phyloP scores from a whole-genome alignment of 306 rosid species.

The Fragaria vesca region DNA sequence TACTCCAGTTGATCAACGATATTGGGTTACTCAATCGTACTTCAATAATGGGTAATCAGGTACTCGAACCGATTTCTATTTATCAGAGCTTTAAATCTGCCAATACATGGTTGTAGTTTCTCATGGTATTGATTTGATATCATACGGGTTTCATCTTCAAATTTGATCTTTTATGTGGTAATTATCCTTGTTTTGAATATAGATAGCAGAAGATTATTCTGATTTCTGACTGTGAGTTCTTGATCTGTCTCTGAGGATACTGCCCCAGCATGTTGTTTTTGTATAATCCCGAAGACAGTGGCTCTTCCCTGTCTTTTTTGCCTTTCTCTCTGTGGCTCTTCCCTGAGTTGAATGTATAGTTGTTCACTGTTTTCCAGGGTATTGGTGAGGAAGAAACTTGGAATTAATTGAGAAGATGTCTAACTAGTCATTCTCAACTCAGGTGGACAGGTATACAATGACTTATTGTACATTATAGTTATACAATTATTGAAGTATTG shows the following conservation, averaged over 20 bases:
- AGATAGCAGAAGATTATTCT: constrained; percentile 98
- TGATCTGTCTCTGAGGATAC: constrained; percentile 94
- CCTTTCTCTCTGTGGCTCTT: background rate
- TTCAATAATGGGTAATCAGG: too few species aligned
- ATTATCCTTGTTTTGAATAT: constrained; percentile 15
- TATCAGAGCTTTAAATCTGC: too few species aligned
- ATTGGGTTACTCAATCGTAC: too few species aligned
- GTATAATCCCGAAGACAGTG: background rate
- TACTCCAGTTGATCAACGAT: too few species aligned
- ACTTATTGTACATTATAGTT: background rate
- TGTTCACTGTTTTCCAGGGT: constrained; percentile 26
- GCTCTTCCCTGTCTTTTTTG: constrained; percentile 9
- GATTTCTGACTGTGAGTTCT: constrained; percentile 89
- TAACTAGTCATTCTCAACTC: constrained; percentile 87
- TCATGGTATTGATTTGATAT: too few species aligned
- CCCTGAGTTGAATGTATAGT: constrained; percentile 8
- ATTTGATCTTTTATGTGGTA: background rate
- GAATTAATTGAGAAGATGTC: constrained; percentile 58
- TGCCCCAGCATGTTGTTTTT: constrained; percentile 74
- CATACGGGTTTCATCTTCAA: too few species aligned
- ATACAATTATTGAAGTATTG: too few species aligned
- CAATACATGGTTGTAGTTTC: too few species aligned
- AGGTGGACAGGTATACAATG: constrained; percentile 78
- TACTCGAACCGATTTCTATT: too few species aligned
- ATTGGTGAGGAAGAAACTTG: constrained; percentile 83